Evolutionary conservation across 2,329 filamentous ascomycete genomes (phyloP), one percentile per base, ranked within the genome.

Genomic region (Cytospora schulzeri): DNA sequence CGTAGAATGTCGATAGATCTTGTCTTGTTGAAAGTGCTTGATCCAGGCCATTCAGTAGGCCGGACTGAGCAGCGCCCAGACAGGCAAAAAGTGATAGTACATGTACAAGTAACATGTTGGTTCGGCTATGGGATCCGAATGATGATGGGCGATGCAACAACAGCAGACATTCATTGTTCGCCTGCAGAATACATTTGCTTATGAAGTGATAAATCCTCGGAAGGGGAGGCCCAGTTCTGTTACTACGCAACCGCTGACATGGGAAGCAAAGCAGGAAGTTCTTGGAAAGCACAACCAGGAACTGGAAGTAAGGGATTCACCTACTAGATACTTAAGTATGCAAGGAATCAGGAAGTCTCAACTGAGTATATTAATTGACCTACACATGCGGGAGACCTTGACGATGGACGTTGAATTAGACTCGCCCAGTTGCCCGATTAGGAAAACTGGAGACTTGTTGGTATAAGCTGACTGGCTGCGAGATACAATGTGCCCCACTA

Each of bases 381-480:
- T 41, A 17, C 38, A 31, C 15, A 17, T 17, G 51, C 5, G 14
- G n/a, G n/a, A n/a, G n/a, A n/a, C n/a, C n/a, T n/a, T n/a, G n/a
- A 19, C 11, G 17, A 26, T 12, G 11, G 31, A 41, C 22, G 31
- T 15, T 14, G 28, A 15, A 22, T 29, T 22, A 31, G 31, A 38
- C n/a, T 19, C 19, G n/a, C 15, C 45, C 19, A 22, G 48, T 33
- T 66, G 19, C 61, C 61, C 28, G 24, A 64, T 61, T 14, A 26
- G 57, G 64, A 48, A 66, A 41, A 35, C 33, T 14, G 19, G 24
- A 26, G 31, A 26, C 50, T 22, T 9, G 41, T 60, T 22, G 33
- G 61, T 52, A 57, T n/a, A 66, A 57, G 61, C 57, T 35, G 35
- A 64, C 35, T 66, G 64, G 61, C 26, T 31, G 50, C 12, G n/a